A percentile compares a stretch with the other conserved stretches of the same genome.
Evolutionary conservation across 352 stramenopile species (phyloP).

Genomic region (Phytophthora gonapodyides): DNA sequence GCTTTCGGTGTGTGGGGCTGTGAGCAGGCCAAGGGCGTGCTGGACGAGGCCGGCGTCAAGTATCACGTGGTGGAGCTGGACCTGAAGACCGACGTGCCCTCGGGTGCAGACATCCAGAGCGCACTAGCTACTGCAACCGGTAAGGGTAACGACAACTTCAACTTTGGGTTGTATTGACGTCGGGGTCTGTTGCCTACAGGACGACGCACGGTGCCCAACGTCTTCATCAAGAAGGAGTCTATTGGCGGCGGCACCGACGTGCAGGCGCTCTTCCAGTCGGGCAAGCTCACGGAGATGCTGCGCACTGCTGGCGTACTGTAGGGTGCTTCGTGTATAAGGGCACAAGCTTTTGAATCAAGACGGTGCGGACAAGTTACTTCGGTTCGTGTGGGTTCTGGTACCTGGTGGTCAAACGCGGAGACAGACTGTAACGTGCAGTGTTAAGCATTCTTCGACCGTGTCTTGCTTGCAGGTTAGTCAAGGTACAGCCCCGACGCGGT

Average conservation of each 20-base stretch:
- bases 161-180: neutral
- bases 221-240: slow-evolving; percentile 95
- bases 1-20: slow-evolving; percentile 2
- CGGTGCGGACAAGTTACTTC: neutral
- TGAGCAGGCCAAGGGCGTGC: slow-evolving; percentile 82
- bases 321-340: no score
- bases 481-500: no score
- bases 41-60: slow-evolving; percentile 59
- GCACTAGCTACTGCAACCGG: slow-evolving; percentile 88
- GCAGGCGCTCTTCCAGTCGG: slow-evolving; percentile 80
- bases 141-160: slow-evolving; percentile 17
- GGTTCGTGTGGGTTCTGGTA: no score
- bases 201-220: slow-evolving; percentile 95
- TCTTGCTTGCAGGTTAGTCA: no score
- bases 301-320: slow-evolving; percentile 40
- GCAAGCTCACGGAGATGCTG: slow-evolving; percentile 92
- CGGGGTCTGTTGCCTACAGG: slow-evolving; percentile 45
- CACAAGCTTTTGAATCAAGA: neutral
- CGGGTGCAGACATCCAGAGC: slow-evolving; percentile 87
- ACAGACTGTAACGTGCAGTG: no score
- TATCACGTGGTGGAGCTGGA: slow-evolving; percentile 78
- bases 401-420: no score
- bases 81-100: slow-evolving; percentile 52
- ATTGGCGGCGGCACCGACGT: slow-evolving; percentile 95
- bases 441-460: no score